A percentile compares a stretch with the other conserved stretches of the same genome.
Evolutionary conservation across 2,329 filamentous ascomycete species (phyloP).

Genomic region (Fusarium keratoplasticum): DNA sequence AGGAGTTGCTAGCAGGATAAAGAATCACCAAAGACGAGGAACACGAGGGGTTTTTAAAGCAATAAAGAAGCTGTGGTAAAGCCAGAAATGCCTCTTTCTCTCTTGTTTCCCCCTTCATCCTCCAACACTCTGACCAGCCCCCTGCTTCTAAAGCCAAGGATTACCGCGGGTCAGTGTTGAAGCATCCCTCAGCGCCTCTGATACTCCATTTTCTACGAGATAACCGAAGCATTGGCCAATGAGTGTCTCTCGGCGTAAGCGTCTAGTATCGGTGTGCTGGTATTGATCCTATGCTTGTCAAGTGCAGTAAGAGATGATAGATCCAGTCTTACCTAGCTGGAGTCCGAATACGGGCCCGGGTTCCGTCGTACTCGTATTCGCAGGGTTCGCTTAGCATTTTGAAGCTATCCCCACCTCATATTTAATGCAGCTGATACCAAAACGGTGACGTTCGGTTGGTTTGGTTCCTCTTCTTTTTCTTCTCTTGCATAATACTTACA

Average conservation of each 20-base stretch:
- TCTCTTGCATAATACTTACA: neutral
- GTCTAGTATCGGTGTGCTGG: neutral
- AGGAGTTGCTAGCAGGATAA: neutral
- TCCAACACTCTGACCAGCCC: neutral
- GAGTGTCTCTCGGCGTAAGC: neutral
- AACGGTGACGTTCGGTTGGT: no score
- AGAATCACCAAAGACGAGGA: neutral
- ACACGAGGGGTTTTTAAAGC: constrained; percentile 11
- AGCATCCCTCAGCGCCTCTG: neutral
- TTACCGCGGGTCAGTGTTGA: neutral
- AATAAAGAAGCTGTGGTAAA: neutral
- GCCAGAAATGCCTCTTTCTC: neutral
- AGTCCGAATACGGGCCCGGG: constrained; percentile 11
- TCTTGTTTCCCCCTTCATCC: neutral
- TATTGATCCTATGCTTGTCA: neutral
- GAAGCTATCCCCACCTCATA: constrained; percentile 7
- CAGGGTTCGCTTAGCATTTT: neutral
- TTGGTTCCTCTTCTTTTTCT: neutral
- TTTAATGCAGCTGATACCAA: no score
- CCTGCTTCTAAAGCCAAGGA: constrained; percentile 6
- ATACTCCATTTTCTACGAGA: constrained; percentile 2
- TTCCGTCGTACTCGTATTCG: constrained; percentile 31
- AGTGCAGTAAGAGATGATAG: neutral
- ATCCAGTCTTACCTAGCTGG: neutral
- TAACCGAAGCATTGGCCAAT: constrained; percentile 8